Evolutionary conservation across 768 basidiomycete species (phyloP).

Genomic region (Leccinum arenicola): DNA sequence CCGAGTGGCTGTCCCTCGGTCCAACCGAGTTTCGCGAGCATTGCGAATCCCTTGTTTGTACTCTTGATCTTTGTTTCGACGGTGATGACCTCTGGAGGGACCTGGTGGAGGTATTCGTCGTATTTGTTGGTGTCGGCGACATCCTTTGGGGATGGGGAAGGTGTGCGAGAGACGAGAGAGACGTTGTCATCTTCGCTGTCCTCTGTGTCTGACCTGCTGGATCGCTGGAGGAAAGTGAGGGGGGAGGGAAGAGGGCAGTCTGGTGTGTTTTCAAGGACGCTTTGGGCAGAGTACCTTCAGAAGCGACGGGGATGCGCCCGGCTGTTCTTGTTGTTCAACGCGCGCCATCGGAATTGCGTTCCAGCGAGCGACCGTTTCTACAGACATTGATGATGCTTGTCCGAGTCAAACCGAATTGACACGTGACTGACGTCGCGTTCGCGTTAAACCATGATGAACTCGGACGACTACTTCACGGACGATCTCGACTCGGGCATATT

Average conservation of each 20-base stretch:
- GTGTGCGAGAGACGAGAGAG: slow-evolving; percentile 71
- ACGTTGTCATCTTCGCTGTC: slow-evolving; percentile 63
- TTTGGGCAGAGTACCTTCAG: slow-evolving; percentile 68
- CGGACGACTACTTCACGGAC: slow-evolving; percentile 72
- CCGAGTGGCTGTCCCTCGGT: slow-evolving; percentile 79
- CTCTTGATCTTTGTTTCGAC: slow-evolving; percentile 79
- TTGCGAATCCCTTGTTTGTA: slow-evolving; percentile 75
- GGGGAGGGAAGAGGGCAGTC: slow-evolving; percentile 54
- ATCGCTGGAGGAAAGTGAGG: slow-evolving; percentile 57
- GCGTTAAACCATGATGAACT: slow-evolving; percentile 52
- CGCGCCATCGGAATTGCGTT: slow-evolving; percentile 60
- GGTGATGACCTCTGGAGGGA: slow-evolving; percentile 65
- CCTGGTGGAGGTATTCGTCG: slow-evolving; percentile 56
- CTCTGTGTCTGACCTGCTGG: slow-evolving; percentile 47
- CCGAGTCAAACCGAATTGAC: background rate
- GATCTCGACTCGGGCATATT: slow-evolving; percentile 61
- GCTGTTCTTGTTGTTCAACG: slow-evolving; percentile 21
- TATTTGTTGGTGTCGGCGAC: slow-evolving; percentile 62
- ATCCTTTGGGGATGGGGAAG: slow-evolving; percentile 58
- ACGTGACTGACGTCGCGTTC: slow-evolving; percentile 18
- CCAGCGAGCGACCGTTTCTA: slow-evolving; percentile 64
- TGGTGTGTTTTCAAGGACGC: slow-evolving; percentile 41
- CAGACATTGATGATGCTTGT: slow-evolving; percentile 48
- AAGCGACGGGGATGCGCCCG: slow-evolving; percentile 27
- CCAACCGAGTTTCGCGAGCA: slow-evolving; percentile 85